A percentile compares a stretch with the other conserved stretches of the same genome.
These are phyloP conservation scores for Clonostachys rosea DNA, from an alignment of 2,329 filamentous ascomycete species.

Conservation along the genomic window DNA sequence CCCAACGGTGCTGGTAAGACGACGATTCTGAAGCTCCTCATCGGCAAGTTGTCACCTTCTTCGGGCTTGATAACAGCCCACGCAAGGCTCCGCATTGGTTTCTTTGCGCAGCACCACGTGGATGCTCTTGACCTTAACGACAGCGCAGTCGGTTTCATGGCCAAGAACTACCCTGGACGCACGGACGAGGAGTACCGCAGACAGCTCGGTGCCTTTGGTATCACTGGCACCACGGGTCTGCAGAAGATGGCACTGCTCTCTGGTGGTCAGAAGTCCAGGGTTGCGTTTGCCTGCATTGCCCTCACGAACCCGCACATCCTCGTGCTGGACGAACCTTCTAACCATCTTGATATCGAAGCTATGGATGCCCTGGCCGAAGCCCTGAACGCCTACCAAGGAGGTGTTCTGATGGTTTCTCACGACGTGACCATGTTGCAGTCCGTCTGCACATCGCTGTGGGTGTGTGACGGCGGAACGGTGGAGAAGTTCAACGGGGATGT, in stretches of 20 bases:
- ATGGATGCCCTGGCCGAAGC: conserved; percentile 93
- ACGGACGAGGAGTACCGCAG: conserved; percentile 96
- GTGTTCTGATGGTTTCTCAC: conserved; percentile 98
- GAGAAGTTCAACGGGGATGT: conserved; percentile 96
- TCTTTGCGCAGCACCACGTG: conserved; percentile 98
- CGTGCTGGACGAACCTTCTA: conserved; percentile 96
- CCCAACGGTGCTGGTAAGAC: conserved; percentile 99
- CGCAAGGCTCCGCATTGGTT: conserved; percentile 83
- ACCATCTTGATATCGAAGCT: conserved; percentile 97
- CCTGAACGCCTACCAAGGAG: conserved; percentile 81
- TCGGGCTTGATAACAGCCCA: conserved; percentile 83
- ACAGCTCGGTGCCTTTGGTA: conserved; percentile 84
- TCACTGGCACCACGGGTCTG: conserved; percentile 90
- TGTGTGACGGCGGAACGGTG: conserved; percentile 89
- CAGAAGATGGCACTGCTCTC: conserved; percentile 94
- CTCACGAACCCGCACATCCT: conserved; percentile 94
- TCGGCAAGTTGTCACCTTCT: conserved; percentile 73
- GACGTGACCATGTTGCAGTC: conserved; percentile 98
- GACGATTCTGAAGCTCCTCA: conserved; percentile 95
- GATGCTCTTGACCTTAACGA: conserved; percentile 88
- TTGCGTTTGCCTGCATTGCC: conserved; percentile 94
- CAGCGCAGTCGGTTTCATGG: conserved; percentile 94
- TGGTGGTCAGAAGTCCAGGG: conserved; percentile 96
- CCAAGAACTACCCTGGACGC: conserved; percentile 82
- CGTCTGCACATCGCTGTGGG: conserved; percentile 92